Evolutionary conservation across 1,284 basidiomycete species (phyloP).

Genomic region (Rhodofomes roseus): DNA sequence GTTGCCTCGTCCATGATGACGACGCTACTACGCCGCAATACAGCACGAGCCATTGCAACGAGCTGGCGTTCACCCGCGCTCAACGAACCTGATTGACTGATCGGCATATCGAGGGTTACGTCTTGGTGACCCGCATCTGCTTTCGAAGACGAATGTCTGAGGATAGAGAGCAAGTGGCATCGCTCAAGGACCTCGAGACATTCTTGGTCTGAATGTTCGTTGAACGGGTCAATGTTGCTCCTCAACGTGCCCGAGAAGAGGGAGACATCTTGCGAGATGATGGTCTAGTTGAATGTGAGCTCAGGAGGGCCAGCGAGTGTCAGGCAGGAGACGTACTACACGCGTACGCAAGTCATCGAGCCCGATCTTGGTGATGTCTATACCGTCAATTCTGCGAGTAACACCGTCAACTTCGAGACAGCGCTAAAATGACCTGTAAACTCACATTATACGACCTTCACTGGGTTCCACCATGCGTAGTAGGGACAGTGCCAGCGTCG

Average conservation of each 20-base stretch:
- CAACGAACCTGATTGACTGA: constrained; percentile 67
- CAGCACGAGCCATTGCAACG: constrained; percentile 69
- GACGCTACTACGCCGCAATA: constrained; percentile 72
- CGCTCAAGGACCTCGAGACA: constrained; percentile 63
- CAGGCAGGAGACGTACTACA: constrained; percentile 37
- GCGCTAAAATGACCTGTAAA: not conserved
- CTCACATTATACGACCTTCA: constrained; percentile 66
- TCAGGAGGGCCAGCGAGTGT: not conserved
- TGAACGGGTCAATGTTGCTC: constrained; percentile 75
- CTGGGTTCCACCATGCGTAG: constrained; percentile 80
- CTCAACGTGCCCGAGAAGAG: constrained; percentile 84
- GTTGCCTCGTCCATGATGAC: constrained; percentile 88
- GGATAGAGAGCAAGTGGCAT: constrained; percentile 51
- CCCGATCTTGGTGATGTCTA: constrained; percentile 80
- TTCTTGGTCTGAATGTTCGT: constrained; percentile 57
- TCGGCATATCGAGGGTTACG: constrained; percentile 54
- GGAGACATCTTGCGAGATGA: constrained; percentile 81
- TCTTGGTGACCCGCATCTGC: not conserved
- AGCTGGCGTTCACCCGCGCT: constrained; percentile 83
- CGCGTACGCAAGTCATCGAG: constrained; percentile 75
- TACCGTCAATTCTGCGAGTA: constrained; percentile 62
- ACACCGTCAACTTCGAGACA: not conserved
- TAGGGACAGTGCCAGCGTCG: constrained; percentile 72
- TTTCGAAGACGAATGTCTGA: constrained; percentile 25
- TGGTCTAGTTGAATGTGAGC: constrained; percentile 43